phyloP scores from a whole-genome alignment of 805 yeast species.

The Phaffomyces opuntiae region DNA sequence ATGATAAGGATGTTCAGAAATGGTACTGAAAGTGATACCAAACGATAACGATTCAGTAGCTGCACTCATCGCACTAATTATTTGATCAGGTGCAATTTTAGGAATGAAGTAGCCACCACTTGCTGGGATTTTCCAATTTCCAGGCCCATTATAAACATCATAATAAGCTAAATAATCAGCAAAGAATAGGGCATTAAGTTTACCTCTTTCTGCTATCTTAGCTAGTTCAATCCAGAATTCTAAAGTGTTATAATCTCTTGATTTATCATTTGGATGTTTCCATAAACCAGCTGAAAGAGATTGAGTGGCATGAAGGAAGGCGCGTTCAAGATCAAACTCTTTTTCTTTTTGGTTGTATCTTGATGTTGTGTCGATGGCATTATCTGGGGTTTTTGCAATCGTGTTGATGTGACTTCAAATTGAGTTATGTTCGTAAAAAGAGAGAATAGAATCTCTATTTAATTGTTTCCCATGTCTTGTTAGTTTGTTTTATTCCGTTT shows the following conservation, averaged over 20 bases:
- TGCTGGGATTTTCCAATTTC: constrained; percentile 28
- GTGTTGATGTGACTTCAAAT: too few species aligned
- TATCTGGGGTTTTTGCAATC: too few species aligned
- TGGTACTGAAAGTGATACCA: constrained; percentile 36
- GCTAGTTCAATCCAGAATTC: constrained; percentile 34
- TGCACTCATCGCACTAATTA: constrained; percentile 31
- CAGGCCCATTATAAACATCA: constrained; percentile 35
- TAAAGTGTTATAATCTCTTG: constrained; percentile 11
- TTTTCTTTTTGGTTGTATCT: too few species aligned
- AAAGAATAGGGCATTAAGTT: constrained; percentile 31
- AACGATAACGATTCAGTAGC: constrained; percentile 31
- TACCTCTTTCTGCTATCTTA: constrained; percentile 30
- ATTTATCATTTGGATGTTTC: constrained; percentile 19
- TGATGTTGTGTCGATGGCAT: too few species aligned
- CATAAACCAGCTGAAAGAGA: constrained; percentile 25
- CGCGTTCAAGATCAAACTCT: constrained; percentile 29
- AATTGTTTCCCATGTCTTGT: too few species aligned
- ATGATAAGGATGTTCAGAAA: constrained; percentile 36
- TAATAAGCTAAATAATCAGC: constrained; percentile 36
- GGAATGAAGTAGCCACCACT: constrained; percentile 24
- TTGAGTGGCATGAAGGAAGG: constrained; percentile 29
- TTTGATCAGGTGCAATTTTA: constrained; percentile 28
- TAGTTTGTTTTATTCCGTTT: too few species aligned
- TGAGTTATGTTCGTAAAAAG: too few species aligned
- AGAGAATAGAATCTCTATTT: too few species aligned